Base-by-base conservation (phyloP, 2,329 filamentous ascomycete genomes). In the Pestalotiopsis sp. region DNA sequence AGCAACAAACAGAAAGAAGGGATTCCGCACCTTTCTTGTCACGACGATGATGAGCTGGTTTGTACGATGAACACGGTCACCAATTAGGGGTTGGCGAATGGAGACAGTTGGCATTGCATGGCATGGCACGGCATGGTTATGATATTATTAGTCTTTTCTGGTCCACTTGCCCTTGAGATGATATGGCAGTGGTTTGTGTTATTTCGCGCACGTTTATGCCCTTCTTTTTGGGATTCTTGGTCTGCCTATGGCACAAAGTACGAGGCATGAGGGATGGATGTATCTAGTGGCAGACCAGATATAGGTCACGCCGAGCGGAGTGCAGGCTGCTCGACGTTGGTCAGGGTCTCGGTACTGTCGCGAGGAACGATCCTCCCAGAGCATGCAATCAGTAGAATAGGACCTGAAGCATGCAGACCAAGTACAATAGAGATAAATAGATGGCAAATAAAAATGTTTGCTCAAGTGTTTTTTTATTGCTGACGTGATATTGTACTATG, bases 271-370 rank as follows among this genome's bases (percentile, higher is more conserved):
- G 52, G 35, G 14, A 39, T 26, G 59, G 59, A 38, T 67, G 48
- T 58, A 66, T 69, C 20, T 20, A 17, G 20, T 9, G 44, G 17
- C 44, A 20, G 17, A n/a, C n/a, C 56, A 26, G 56, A 26, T 35
- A 17, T 24, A 3, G 24, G 56, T 30, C 58, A 39, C 30, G n/a
- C 14, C 20, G 30, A 39, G 70, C 68, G 75, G 75, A 76, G 75
- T 77, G 75, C 75, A 77, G 75, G 74, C 75, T 74, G 68, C 69
- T 71, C 20, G 57, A 39, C 26, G 39, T 35, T 22, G 30, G 48
- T 52, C 38, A n/a, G 20, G 55, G 30, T 55, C n/a, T 57, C 20
- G 48, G 35, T 55, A 9, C 24, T 3, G 48, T 30, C 22, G 2
- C 9, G 61, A n/a, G n/a, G 13, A 14, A 64, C 14, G 44, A 62